phyloP scores from a whole-genome alignment of 495 filamentous ascomycete genomes.

The Neurospora cerealis region DNA sequence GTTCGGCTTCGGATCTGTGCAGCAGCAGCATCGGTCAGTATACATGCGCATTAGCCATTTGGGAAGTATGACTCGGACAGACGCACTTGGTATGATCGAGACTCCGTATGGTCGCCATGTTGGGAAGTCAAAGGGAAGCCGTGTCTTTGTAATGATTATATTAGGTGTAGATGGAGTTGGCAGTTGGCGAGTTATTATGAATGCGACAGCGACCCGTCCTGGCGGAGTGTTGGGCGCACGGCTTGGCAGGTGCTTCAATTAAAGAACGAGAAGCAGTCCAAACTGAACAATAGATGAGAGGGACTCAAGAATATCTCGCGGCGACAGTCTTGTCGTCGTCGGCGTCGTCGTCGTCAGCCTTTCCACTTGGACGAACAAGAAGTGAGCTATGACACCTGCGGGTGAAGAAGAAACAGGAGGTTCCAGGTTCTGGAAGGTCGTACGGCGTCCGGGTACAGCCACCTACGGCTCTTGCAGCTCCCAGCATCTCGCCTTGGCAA shows the following conservation, averaged over 20 bases:
- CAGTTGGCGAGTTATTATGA: not conserved
- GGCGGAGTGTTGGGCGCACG: not conserved
- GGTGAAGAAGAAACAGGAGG: not conserved
- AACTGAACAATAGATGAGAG: not conserved
- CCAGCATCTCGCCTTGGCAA: not conserved
- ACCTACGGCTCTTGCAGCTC: not conserved
- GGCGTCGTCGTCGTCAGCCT: slow-evolving; percentile 16
- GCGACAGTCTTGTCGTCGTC: not conserved
- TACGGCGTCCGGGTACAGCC: not conserved
- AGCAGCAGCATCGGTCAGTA: slow-evolving; percentile 14
- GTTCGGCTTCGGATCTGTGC: slow-evolving; percentile 77
- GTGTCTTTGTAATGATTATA: not conserved
- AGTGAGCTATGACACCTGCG: not conserved
- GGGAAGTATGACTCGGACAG: not conserved
- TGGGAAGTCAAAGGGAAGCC: slow-evolving; percentile 9
- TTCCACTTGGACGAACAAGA: slow-evolving; percentile 3
- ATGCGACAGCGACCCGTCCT: not conserved
- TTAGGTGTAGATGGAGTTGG: not conserved
- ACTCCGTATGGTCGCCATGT: slow-evolving; percentile 37
- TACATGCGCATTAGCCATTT: not conserved
- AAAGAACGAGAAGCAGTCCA: not conserved
- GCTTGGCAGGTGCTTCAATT: not conserved
- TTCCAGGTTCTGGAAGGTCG: not conserved
- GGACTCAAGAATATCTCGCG: not conserved
- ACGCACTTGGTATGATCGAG: slow-evolving; percentile 38